Percentiles rank a stretch among this genome's conserved stretches.
Conservation (phyloP, 257 asterid species). For the Solanum chmielewskii region DNA sequence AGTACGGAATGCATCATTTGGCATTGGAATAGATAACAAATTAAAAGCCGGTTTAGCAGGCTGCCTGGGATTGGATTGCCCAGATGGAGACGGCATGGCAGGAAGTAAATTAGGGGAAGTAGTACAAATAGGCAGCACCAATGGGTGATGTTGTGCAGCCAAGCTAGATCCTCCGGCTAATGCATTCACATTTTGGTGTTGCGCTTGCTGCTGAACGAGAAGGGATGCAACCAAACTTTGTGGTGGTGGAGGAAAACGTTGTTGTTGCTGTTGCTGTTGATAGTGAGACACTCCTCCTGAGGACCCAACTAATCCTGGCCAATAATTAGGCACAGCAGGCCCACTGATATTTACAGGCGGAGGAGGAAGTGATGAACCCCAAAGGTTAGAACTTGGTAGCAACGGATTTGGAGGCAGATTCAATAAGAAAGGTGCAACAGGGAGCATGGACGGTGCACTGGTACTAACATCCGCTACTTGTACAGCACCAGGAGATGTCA, state of each 20-base stretch:
- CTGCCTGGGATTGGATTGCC: slow-evolving; percentile 2
- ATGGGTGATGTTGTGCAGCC: background rate
- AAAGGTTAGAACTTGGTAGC: slow-evolving; percentile 1
- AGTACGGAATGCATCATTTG: background rate
- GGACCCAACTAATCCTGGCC: slow-evolving; percentile 6
- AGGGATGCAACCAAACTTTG: slow-evolving; percentile 4
- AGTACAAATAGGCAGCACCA: slow-evolving; percentile 1
- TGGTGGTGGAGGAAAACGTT: slow-evolving; percentile 3
- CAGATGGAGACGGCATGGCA: background rate
- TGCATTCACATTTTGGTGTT: slow-evolving; percentile 1
- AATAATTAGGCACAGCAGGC: slow-evolving; percentile 10
- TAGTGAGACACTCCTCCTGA: slow-evolving; percentile 4
- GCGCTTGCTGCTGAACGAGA: slow-evolving; percentile 9
- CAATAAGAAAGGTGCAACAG: slow-evolving; percentile 2
- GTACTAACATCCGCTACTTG: slow-evolving; percentile 4
- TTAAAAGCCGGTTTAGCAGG: background rate
- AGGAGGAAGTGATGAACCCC: slow-evolving; percentile 4
- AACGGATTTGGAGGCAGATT: background rate
- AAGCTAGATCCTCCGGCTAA: slow-evolving; percentile 1
- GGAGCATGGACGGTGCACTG: background rate
- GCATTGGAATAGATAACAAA: background rate
- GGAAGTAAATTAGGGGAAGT: slow-evolving; percentile 5
- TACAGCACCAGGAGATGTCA: slow-evolving; percentile 1
- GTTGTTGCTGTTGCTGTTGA: slow-evolving; percentile 13
- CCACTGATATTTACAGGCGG: background rate